Evolutionary conservation across 768 basidiomycete species (phyloP), one percentile per base, ranked within the genome.

Genomic region (Pisolithus marmoratus): DNA sequence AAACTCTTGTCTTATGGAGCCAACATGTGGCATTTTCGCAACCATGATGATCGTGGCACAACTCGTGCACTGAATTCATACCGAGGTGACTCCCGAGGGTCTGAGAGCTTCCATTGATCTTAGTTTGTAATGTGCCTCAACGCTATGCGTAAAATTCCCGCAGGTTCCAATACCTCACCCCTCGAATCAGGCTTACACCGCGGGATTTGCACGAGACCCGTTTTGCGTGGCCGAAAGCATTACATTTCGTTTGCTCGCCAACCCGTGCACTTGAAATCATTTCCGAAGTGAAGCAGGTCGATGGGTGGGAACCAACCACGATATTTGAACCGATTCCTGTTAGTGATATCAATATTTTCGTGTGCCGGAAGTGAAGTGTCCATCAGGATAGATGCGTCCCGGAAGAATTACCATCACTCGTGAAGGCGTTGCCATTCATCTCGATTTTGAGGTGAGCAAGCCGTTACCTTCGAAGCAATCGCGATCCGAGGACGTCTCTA

Each of bases 271-370:
- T 72, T 14, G 70, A 71, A 5, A 85, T 94, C 52, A 71, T 89
- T 55, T 74, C 78, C 34, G 85, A 94, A 64, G 75, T 87, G 12
- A 62, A 71, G 4, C 63, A 72, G 46, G 66, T 80, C 11, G 62
- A 71, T 3, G 74, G 62, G 9, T 92, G 91, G 89, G 60, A 69
- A 8, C 87, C 92, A 5, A 70, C 71, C 42, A 76, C 80, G 2
- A 81, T 94, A 40, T 95, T 85, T 58, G 92, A 94, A 68, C 93
- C 93, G 2, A 87, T 93, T 56, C 91, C 90, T 52, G 90, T 91
- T 46, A 51, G 82, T 74, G 4, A 24, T 46, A 14, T 20, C 47
- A 42, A 26, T 41, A 22, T 31, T 37, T 41, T 37, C 36, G 37
- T 12, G 48, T 31, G 23, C 27, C 42, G 52, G 14, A 15, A 23